Percentiles rank a stretch among this genome's conserved stretches.
These are phyloP conservation scores for Mucor racemosus DNA, from an alignment of 371 early-diverging fungal species.

Conservation along the genomic window DNA sequence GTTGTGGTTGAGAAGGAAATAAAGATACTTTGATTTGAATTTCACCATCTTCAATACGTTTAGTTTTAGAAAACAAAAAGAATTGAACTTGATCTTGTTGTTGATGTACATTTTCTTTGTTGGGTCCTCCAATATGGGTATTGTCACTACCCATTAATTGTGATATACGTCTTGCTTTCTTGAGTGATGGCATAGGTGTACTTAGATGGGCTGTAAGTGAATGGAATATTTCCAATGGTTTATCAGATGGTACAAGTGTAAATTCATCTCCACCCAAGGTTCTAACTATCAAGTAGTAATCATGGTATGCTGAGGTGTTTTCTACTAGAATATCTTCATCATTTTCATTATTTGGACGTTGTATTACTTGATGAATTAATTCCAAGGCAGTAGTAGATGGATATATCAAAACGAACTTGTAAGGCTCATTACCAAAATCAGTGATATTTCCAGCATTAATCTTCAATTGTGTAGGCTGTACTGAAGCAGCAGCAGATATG, in stretches of 20 bases:
- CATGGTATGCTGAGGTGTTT: constrained; percentile 17
- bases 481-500: neutral
- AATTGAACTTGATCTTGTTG: constrained; percentile 39
- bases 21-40: constrained; percentile 48
- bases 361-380: constrained; percentile 52
- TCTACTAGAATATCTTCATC: neutral
- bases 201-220: constrained; percentile 57
- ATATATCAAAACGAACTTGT: constrained; percentile 37
- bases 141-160: constrained; percentile 46
- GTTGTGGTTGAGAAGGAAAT: constrained; percentile 22
- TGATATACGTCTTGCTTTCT: constrained; percentile 54
- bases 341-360: constrained; percentile 32
- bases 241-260: constrained; percentile 52
- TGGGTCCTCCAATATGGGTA: constrained; percentile 47
- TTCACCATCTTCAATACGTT: constrained; percentile 41
- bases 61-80: constrained; percentile 42
- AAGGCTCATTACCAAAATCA: constrained; percentile 47
- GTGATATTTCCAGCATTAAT: constrained; percentile 50
- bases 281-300: constrained; percentile 49
- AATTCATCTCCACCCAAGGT: constrained; percentile 46
- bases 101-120: constrained; percentile 11
- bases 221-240: constrained; percentile 57
- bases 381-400: constrained; percentile 56
- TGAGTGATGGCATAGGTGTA: constrained; percentile 56
- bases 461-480: constrained; percentile 31